Evolutionary conservation across 2,329 filamentous ascomycete species (phyloP).

Genomic region (Fusarium xyrophilum): DNA sequence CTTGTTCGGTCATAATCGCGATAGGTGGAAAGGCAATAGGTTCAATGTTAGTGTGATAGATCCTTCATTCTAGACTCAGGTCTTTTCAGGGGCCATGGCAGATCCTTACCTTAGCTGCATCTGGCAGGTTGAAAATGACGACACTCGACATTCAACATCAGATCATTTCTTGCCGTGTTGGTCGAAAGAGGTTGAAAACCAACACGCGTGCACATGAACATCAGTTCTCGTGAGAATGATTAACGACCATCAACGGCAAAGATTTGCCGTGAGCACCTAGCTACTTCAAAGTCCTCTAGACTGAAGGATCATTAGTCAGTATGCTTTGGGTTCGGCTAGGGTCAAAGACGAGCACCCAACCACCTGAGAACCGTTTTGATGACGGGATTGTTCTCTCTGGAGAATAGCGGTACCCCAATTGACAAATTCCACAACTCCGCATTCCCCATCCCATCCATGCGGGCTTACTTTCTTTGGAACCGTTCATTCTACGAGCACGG

Average conservation of each 20-base stretch:
- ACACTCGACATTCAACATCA: neutral
- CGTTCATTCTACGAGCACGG: neutral
- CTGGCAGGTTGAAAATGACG: neutral
- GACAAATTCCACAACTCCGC: neutral
- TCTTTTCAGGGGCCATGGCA: neutral
- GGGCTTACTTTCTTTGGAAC: neutral
- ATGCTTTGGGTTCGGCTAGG: neutral
- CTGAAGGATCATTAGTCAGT: rapidly evolving
- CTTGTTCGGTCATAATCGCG: neutral
- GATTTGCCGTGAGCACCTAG: neutral
- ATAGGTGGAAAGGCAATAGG: rapidly evolving
- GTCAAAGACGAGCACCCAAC: too few relatives aligned
- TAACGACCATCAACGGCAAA: rapidly evolving
- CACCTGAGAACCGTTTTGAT: neutral
- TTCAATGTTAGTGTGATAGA: neutral
- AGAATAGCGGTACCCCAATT: neutral
- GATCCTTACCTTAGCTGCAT: neutral
- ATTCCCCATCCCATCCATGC: too few relatives aligned
- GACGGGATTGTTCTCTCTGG: neutral
- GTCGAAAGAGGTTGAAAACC: neutral
- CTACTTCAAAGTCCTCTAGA: neutral
- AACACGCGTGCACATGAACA: neutral
- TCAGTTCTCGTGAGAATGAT: neutral
- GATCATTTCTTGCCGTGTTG: neutral
- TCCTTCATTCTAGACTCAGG: constrained; percentile 2